phyloP scores from a whole-genome alignment of 2,329 filamentous ascomycete genomes.

The Fusarium sulawesiense region DNA sequence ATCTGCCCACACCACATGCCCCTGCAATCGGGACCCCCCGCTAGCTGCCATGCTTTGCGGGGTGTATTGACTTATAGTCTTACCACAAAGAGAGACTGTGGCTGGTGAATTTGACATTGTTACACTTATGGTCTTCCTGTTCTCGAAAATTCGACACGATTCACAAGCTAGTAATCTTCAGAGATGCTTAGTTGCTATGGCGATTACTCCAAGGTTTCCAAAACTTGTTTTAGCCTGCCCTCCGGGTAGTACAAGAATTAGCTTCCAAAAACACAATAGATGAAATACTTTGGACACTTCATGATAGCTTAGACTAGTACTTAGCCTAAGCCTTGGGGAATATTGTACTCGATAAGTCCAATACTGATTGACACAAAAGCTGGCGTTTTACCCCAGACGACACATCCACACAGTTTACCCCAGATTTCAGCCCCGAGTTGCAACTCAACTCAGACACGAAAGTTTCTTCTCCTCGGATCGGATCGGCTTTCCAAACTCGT shows the following conservation, averaged over 20 bases:
- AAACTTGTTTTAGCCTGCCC: background rate
- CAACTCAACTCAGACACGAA: background rate
- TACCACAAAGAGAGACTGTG: conserved; percentile 10
- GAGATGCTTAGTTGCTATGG: background rate
- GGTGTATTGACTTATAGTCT: conserved; percentile 1
- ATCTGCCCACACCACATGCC: conserved; percentile 41
- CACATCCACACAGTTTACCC: background rate
- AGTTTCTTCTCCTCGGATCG: conserved; percentile 12
- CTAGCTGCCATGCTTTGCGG: conserved; percentile 8
- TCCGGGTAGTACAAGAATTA: background rate
- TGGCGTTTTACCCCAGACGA: background rate
- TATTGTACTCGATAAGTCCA: background rate
- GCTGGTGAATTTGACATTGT: conserved; percentile 21
- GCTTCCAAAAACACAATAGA: background rate
- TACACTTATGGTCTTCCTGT: background rate
- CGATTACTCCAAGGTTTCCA: no score
- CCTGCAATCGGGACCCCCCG: conserved; percentile 38
- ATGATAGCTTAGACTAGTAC: background rate
- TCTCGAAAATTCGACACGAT: background rate
- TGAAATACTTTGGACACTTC: background rate
- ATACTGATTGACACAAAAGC: background rate
- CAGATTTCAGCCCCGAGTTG: conserved; percentile 3
- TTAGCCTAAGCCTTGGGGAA: background rate
- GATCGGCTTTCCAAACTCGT: conserved; percentile 10
- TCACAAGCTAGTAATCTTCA: background rate